A percentile compares a stretch with the other conserved stretches of the same genome.
Evolutionary conservation across 2,329 filamentous ascomycete species (phyloP).

Genomic region (Phialophora expanda): DNA sequence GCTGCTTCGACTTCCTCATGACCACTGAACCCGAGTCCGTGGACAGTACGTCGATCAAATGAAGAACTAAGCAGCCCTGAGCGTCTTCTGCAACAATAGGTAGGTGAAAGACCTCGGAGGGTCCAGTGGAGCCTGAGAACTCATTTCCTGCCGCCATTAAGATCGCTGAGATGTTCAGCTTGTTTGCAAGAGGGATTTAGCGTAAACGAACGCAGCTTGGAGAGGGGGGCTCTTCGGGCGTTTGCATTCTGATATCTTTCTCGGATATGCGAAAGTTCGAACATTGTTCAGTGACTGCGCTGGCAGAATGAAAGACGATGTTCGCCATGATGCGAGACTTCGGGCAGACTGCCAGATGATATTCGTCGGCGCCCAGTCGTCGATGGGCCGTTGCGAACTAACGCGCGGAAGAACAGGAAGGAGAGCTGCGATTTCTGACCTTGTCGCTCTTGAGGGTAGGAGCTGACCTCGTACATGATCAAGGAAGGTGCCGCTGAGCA

Average conservation of each 20-base stretch:
- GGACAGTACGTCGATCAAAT: neutral
- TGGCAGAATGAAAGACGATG: neutral
- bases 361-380: neutral
- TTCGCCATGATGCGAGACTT: neutral
- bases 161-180: neutral
- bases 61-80: neutral
- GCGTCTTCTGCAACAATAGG: neutral
- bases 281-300: neutral
- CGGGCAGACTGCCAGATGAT: neutral
- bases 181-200: neutral
- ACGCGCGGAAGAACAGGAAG: neutral
- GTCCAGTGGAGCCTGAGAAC: neutral
- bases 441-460: neutral
- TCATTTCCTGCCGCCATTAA: neutral
- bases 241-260: neutral
- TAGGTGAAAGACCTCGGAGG: neutral
- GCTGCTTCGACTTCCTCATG: neutral
- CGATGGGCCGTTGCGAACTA: neutral
- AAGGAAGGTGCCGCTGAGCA: neutral
- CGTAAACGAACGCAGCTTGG: neutral
- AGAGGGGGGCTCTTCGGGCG: neutral
- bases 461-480: neutral
- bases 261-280: neutral
- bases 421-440: neutral
- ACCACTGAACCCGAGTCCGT: neutral